Evolutionary conservation across 768 basidiomycete genomes (phyloP), one percentile per base, ranked within the genome.

Genomic region (Mycena galericulata): DNA sequence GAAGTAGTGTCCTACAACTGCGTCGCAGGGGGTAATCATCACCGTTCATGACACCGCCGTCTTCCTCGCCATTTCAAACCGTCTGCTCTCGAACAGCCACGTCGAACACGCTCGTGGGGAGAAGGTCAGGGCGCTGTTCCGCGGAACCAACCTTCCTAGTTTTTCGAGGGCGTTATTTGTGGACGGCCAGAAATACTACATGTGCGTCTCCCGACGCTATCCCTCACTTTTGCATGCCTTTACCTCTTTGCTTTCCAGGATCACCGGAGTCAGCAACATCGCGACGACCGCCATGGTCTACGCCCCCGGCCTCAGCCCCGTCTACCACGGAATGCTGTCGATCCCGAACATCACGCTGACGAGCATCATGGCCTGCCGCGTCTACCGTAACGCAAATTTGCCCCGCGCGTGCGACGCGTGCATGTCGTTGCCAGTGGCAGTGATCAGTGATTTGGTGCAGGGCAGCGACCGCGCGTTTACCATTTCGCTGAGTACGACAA

Each of bases 51-150:
- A 81, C 58, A 79, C 77, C 1, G 55, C 71, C 45, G 75, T 80
- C 12, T 80, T 80, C 58, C 34, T 78, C 34, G 74, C 78, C 20
- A 78, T 80, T 7, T 77, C 80, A 9, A 76, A 72, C 67, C 69
- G 73, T 5, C 65, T 82, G 10, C 38, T 74, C 15, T 41, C 46
- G 10, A 68, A 68, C 32, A 14, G 58, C 69, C 1, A 62, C 65
- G 26, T 65, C 56, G 11, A 30, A 14, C 30, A 38, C 2, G 34
- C 60, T 2, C 20, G 54, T 7, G 34, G 61, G n/a, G 45, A 24
- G 34, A 51, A 41, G n/a, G 0, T 69, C 5, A 56, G n/a, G 36
- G 38, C 61, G 14, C 27, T 80, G 17, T 62, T 75, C 22, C 49
- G 55, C 34, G 79, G 76, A 3, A 63, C 65, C 29, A 71, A 74